These are phyloP conservation scores for Scytalidium lignicola DNA, from an alignment of 2,329 filamentous ascomycete genomes.

Conservation along the genomic window DNA sequence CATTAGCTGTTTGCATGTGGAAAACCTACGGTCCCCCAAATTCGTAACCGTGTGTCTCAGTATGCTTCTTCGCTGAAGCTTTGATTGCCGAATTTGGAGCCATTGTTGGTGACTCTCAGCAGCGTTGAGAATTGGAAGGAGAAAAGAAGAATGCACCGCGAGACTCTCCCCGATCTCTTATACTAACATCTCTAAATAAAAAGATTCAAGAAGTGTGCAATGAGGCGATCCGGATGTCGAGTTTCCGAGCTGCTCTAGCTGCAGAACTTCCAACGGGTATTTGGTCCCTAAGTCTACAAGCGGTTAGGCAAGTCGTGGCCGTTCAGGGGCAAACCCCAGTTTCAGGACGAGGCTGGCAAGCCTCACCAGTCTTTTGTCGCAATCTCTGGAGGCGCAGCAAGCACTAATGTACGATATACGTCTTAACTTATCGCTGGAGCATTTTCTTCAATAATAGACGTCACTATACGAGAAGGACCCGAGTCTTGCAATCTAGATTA, in stretches of 20 bases:
- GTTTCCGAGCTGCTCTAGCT: background rate
- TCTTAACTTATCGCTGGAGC: too few relatives aligned
- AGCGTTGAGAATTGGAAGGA: background rate
- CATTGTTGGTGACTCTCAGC: background rate
- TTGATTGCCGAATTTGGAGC: slow-evolving; percentile 13
- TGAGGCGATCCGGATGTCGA: background rate
- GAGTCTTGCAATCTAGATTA: too few relatives aligned
- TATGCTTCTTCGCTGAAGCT: too few relatives aligned
- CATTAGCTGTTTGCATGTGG: background rate
- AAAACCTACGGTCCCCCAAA: slow-evolving; percentile 29
- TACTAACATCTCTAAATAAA: background rate
- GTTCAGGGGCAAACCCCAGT: background rate
- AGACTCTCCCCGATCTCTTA: background rate
- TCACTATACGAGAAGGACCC: too few relatives aligned
- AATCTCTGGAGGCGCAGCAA: background rate
- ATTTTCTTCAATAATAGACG: too few relatives aligned
- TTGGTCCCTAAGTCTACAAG: background rate
- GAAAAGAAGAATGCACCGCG: background rate
- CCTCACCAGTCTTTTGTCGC: background rate
- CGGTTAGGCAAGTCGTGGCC: background rate
- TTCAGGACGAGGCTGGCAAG: background rate
- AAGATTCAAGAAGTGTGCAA: background rate
- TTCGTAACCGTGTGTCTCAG: slow-evolving; percentile 27
- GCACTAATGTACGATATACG: background rate
- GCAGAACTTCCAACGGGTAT: background rate